Evolutionary conservation across 371 early-diverging fungal species (phyloP).

Genomic region (Quaeritorhiza haematococci): DNA sequence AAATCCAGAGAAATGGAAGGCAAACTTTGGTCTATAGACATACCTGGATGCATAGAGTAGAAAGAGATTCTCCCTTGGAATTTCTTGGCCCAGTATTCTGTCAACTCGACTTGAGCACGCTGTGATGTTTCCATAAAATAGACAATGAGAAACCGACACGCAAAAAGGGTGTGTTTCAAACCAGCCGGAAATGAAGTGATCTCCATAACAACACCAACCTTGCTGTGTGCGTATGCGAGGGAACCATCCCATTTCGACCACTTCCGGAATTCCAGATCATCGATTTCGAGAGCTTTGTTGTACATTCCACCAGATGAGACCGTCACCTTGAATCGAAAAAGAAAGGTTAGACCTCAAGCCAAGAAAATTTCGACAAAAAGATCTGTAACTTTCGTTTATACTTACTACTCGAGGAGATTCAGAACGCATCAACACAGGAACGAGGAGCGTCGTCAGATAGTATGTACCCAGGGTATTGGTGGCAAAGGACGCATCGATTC

Average conservation of each 20-base stretch:
- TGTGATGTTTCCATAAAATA: neutral
- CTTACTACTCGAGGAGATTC: slow-evolving; percentile 6
- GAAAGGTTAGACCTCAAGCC: too few species aligned
- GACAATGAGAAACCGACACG: neutral
- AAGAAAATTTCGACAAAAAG: too few species aligned
- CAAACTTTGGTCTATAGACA: too few species aligned
- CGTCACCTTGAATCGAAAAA: too few species aligned
- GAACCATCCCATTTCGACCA: slow-evolving; percentile 7
- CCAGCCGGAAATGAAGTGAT: neutral
- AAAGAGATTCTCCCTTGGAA: slow-evolving; percentile 10
- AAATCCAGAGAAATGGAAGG: too few species aligned
- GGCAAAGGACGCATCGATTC: slow-evolving; percentile 16
- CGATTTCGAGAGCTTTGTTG: slow-evolving; percentile 11
- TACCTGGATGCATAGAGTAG: slow-evolving; percentile 20
- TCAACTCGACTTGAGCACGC: slow-evolving; percentile 20
- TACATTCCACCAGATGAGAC: slow-evolving; percentile 22
- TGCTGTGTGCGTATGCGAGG: slow-evolving; percentile 20
- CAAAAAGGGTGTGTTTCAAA: neutral
- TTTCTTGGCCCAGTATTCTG: slow-evolving; percentile 16
- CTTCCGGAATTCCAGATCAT: neutral
- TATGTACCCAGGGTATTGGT: slow-evolving; percentile 17
- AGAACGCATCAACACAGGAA: slow-evolving; percentile 3
- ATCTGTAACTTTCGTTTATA: too few species aligned
- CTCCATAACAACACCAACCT: neutral
- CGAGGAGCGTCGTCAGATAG: slow-evolving; percentile 11